Base-by-base conservation (phyloP, 2,329 filamentous ascomycete species). In the Rhynchosporium secalis region DNA sequence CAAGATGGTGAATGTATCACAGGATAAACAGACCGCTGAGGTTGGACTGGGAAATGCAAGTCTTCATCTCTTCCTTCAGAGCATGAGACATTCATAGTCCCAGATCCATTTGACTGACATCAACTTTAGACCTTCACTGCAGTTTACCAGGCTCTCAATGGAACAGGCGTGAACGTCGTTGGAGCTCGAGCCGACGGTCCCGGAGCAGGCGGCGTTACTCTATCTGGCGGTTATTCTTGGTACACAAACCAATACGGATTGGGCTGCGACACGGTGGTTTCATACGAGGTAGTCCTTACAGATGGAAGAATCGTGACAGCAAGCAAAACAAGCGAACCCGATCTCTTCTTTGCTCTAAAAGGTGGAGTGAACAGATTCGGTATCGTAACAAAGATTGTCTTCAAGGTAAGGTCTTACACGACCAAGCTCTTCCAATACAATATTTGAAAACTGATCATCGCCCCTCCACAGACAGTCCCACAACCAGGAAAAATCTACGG, bases 221-320 rank as follows among this genome's bases (percentile, higher is more conserved):
- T 49, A 3, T 52, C 31, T 8, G 10, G 31, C 26, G 48, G 48
- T 26, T 36, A 47, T 13, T 57, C 41, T 1, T 46, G 28, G 15
- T 46, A 33, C 33, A 29, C 43, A 4, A 49, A 38, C n/a, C 56
- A 49, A 41, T 33, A 36, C 28, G 56, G 56, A 29, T 38, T 48
- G 4, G 56, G 15, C 15, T 36, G n/a, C 43, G 45, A 58, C 26
- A 58, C n/a, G 10, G 56, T 58, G 0, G n/a, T 58, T 3, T 38
- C 29, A 0, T 58, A 38, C 45, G 43, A 65, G 46, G 70, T 80
- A 3, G 75, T 80, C 1, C 73, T 77, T 12, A 76, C 76, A 0
- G 80, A 83, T 56, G 82, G 83, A 72, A 78, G 80, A 64, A 72
- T 84, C 3, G 71, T 77, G 3, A 73, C 65, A 0, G 75, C 75